These are phyloP conservation scores for Lithospermum erythrorhizon DNA, from an alignment of 257 asterid species.

Conservation along the genomic window DNA sequence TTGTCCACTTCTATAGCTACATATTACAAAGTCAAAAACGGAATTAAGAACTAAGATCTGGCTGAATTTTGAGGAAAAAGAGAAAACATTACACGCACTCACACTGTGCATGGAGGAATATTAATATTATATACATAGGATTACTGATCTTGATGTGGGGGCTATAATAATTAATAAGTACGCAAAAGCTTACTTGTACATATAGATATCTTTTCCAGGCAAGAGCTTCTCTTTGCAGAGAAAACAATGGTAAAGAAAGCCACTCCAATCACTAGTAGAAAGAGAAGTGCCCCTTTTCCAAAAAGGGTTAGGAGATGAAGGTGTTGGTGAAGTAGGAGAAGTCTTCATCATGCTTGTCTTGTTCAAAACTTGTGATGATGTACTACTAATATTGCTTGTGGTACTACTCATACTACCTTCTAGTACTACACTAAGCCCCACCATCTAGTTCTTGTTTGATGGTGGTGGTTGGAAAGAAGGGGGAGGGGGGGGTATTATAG, in stretches of 20 bases:
- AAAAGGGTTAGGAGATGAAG: constrained; percentile 17
- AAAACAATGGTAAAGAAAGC: constrained; percentile 62
- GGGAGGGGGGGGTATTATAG: not conserved
- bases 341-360: constrained; percentile 58
- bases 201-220: constrained; percentile 79
- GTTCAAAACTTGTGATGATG: constrained; percentile 40
- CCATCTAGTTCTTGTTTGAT: constrained; percentile 29
- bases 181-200: constrained; percentile 67
- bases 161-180: no score
- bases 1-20: no score
- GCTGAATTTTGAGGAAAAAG: not conserved
- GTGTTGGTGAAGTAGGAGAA: constrained; percentile 15
- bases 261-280: constrained; percentile 6
- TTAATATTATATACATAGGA: no score
- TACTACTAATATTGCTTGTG: not conserved
- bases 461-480: not conserved
- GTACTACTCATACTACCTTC: constrained; percentile 27
- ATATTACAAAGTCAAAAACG: no score
- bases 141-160: no score
- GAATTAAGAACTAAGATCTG: not conserved
- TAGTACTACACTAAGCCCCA: constrained; percentile 77
- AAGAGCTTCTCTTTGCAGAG: constrained; percentile 60
- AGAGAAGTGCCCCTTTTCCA: constrained; percentile 5
- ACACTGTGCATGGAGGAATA: no score
- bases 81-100: no score